phyloP scores from a whole-genome alignment of 495 filamentous ascomycete genomes.

The Neurospora sp. region DNA sequence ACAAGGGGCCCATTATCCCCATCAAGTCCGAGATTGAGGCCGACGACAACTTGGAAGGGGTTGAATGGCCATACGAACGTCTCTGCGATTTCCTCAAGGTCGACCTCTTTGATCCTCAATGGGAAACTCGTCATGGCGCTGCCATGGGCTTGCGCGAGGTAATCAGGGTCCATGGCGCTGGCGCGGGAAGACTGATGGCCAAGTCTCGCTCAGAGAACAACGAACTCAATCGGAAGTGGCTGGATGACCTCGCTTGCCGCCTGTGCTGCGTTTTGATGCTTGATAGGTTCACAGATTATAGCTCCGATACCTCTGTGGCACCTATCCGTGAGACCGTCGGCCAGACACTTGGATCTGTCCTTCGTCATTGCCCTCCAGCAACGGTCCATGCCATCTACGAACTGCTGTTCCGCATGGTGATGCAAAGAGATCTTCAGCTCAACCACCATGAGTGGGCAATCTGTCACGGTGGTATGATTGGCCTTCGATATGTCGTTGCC shows the following conservation, averaged over 20 bases:
- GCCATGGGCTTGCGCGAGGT: slow-evolving; percentile 93
- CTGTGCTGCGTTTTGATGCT: slow-evolving; percentile 93
- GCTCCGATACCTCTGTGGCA: slow-evolving; percentile 91
- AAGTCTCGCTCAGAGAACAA: slow-evolving; percentile 68
- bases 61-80: slow-evolving; percentile 89
- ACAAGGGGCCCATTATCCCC: slow-evolving; percentile 64
- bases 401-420: slow-evolving; percentile 76
- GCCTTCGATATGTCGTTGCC: slow-evolving; percentile 85
- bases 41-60: slow-evolving; percentile 63
- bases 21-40: slow-evolving; percentile 54
- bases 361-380: slow-evolving; percentile 63
- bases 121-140: slow-evolving; percentile 96
- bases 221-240: slow-evolving; percentile 65
- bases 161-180: slow-evolving; percentile 79
- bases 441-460: slow-evolving; percentile 77
- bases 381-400: slow-evolving; percentile 74
- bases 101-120: slow-evolving; percentile 86
- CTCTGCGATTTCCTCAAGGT: slow-evolving; percentile 88
- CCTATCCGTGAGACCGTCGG: slow-evolving; percentile 94
- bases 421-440: slow-evolving; percentile 71
- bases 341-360: slow-evolving; percentile 83
- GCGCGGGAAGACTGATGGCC: slow-evolving; percentile 70
- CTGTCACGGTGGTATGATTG: slow-evolving; percentile 97
- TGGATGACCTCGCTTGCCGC: slow-evolving; percentile 87
- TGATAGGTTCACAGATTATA: slow-evolving; percentile 94